Conservation (phyloP, 306 rosid species). For the Vigna radiata region DNA sequence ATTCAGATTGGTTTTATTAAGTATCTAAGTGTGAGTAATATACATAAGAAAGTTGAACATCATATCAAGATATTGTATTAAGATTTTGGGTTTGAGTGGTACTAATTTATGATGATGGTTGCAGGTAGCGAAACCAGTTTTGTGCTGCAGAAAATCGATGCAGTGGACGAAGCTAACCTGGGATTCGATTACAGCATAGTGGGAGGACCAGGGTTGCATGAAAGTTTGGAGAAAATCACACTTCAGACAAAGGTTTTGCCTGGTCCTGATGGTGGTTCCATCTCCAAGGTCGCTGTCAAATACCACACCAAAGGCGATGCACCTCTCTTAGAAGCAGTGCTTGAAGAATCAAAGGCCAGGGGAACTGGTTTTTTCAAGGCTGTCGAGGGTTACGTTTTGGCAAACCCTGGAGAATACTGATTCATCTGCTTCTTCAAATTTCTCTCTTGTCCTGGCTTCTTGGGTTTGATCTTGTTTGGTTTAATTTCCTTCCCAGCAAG, state of each 20-base stretch:
- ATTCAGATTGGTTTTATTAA: no score
- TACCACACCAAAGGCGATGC: constrained; percentile 45
- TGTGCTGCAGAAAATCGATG: constrained; percentile 39
- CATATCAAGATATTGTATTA: no score
- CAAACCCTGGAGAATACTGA: constrained; percentile 29
- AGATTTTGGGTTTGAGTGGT: no score
- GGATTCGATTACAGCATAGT: constrained; percentile 40
- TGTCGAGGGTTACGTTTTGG: constrained; percentile 43
- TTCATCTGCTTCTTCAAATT: no score
- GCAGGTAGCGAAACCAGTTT: constrained; percentile 13
- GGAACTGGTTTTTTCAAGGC: constrained; percentile 39
- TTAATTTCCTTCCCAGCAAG: background rate
- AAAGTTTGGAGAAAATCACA: constrained; percentile 40
- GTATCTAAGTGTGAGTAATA: no score
- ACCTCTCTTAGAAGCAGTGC: constrained; percentile 15
- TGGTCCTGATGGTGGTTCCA: constrained; percentile 49
- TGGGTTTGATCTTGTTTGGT: background rate
- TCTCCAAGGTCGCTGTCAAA: constrained; percentile 11
- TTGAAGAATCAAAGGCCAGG: constrained; percentile 23
- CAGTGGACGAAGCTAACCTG: constrained; percentile 32
- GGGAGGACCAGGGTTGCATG: constrained; percentile 42
- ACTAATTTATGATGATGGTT: background rate
- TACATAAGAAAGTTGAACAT: no score
- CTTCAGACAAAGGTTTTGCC: constrained; percentile 25
- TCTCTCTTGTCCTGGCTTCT: background rate